Conservation (phyloP, 2,329 filamentous ascomycete genomes). For the Colletotrichum tropicale region DNA sequence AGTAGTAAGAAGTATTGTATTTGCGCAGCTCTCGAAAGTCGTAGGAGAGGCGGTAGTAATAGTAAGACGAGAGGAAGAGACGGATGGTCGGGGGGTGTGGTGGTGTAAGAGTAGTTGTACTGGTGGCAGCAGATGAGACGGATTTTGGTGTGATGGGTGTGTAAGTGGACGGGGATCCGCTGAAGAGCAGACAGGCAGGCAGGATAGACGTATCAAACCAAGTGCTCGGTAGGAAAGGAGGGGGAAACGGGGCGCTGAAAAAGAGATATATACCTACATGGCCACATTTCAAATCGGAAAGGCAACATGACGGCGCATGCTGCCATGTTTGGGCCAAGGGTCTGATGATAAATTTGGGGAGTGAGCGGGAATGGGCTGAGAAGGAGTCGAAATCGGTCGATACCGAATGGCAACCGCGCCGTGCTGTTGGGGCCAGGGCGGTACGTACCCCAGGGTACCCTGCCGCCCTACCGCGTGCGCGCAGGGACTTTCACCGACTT, state of each 20-base stretch:
- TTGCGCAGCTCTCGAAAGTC: not conserved
- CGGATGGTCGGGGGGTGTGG: not conserved
- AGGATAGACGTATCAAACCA: constrained; percentile 10
- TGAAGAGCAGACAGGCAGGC: constrained; percentile 6
- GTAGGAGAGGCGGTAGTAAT: not conserved
- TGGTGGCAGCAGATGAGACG: not conserved
- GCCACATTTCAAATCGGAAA: constrained; percentile 19
- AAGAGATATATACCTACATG: constrained; percentile 16
- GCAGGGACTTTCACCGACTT: constrained; percentile 20
- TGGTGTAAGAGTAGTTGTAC: not conserved
- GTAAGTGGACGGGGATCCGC: constrained; percentile 8
- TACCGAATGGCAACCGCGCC: constrained; percentile 25
- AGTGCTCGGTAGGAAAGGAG: constrained; percentile 1
- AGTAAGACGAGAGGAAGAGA: not conserved
- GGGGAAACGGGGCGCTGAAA: constrained; percentile 6
- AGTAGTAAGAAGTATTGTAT: not conserved
- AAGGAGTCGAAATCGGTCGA: constrained; percentile 38
- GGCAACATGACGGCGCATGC: constrained; percentile 21
- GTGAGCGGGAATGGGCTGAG: constrained; percentile 40
- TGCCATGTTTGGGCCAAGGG: constrained; percentile 24
- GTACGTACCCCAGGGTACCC: constrained; percentile 10
- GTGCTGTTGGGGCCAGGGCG: constrained; percentile 1
- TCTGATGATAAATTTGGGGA: constrained; percentile 38
- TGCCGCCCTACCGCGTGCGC: not conserved
- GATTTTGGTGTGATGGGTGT: not conserved